Base-by-base conservation (phyloP, 2,329 filamentous ascomycete genomes). In the Alternaria ethzedia region DNA sequence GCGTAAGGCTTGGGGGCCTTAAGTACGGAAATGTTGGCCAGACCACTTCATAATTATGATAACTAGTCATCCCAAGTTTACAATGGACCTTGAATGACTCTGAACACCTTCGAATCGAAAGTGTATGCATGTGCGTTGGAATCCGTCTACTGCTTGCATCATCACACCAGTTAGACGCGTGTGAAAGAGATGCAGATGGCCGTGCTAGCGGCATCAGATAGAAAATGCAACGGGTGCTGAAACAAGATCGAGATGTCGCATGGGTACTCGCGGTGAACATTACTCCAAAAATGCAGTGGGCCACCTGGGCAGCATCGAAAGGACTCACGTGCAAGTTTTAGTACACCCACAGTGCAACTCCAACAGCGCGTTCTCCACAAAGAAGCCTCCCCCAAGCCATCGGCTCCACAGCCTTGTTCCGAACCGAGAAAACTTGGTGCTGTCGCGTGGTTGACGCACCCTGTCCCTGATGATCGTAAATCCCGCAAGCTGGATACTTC, bases 401-500 rank as follows among this genome's bases (percentile, higher is more conserved):
- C 54, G n/a, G 47, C 47, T 49, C 59, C 59, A 62, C 59, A 59
- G 32, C 30, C 46, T 59, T 59, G 20, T 13, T 59, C 41, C 43
- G 3, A 28, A 10, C 17, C 26, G 41, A 49, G 43, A 17, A 26
- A 54, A 54, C 44, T 57, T 41, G 49, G 43, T 43, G 55, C 17
- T 41, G 55, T 52, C 59, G 55, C 55, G 54, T 44, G 46, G 46
- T 23, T 46, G 46, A 50, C 32, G 30, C 49, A 25, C 49, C 20
- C 49, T 52, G 49, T 52, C 54, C 51, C 46, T 61, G 59, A 36
- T 32, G 54, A 57, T 41, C 32, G 8, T 15, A 23, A 46, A 61
- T 57, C 44, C 49, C 49, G 49, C 49, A 36, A 25, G 52, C 21
- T 12, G 23, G 36, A 41, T 41, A 41, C 36, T 43, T 25, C n/a